Base-by-base conservation (phyloP, 1,139 yeast species). In the Taphrina sp. region DNA sequence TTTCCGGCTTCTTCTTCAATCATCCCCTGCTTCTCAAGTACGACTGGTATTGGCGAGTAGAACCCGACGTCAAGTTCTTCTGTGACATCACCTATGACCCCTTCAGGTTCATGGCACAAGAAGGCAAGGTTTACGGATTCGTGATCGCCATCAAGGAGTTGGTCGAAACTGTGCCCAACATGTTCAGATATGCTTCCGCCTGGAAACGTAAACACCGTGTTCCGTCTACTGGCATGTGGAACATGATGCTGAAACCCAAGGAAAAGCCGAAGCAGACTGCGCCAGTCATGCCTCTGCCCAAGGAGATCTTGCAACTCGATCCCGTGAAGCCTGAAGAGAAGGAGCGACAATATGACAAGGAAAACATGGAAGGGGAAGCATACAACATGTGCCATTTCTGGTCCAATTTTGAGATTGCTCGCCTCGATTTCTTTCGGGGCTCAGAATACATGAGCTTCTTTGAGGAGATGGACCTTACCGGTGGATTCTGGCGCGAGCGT, bases 1-100 rank as follows among this genome's bases (percentile, higher is more conserved):
- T 85, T 66, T 79, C 90, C 0, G 95, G 95, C 39, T 75, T 77
- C 60, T 89, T 89, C 66, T 86, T 80, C 72, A 78, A 81, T 61
- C 95, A 72, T 68, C 84, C 83, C 2, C 68, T 85, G 60, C 81
- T 90, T 47, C 74, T 67, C 56, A 75, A 79, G 57, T 76, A 80
- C 60, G 88, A 87, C 60, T 89, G 95, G 94, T 89, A 88, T 71
- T 89, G 96, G 96, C 75, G 96, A 55, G 88, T 90, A 7, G 96
- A 90, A 68, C 96, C 96, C 1, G 83, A 85, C 61, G 92, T 90
- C 42, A 83, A 86, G 61, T 89, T 86, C 67, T 88, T 76, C 66
- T 90, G 97, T 70, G 96, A 89, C 68, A 71, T 88, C 51, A 85
- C 95, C 0, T 88, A 89, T 70, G 96, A 90, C 69, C 95, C 96